phyloP scores from a whole-genome alignment of 2,329 filamentous ascomycete species.

The Podosphaera aphanis region DNA sequence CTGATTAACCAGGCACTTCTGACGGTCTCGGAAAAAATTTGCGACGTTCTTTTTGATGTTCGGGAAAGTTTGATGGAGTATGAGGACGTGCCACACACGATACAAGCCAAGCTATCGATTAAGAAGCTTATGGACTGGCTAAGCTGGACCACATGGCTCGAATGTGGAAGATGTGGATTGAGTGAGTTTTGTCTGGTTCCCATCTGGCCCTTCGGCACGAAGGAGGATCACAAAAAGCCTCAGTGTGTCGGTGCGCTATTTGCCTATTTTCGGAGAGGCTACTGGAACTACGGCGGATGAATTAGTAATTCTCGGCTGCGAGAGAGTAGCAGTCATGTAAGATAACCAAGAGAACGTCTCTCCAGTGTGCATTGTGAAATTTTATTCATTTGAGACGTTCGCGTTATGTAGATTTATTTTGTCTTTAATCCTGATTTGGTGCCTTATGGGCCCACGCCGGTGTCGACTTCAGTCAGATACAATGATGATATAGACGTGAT shows the following conservation, averaged over 20 bases:
- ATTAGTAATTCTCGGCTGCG: no score
- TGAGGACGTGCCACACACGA: neutral
- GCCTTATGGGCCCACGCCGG: no score
- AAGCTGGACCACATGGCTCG: slow-evolving; percentile 36
- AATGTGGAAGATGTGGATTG: slow-evolving; percentile 26
- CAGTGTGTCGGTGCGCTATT: slow-evolving; percentile 17
- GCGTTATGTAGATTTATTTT: no score
- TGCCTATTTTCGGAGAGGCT: slow-evolving; percentile 3
- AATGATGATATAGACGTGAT: no score
- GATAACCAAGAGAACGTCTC: no score
- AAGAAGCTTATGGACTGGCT: slow-evolving; percentile 24
- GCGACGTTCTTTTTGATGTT: slow-evolving; percentile 14
- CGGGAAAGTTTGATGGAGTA: slow-evolving; percentile 4
- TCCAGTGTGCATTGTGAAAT: no score
- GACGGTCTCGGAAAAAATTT: slow-evolving; percentile 20
- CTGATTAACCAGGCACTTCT: slow-evolving; percentile 23
- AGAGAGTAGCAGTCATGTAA: no score
- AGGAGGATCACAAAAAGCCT: slow-evolving; percentile 29
- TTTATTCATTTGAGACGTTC: no score
- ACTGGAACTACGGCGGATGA: slow-evolving; percentile 5
- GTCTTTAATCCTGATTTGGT: no score
- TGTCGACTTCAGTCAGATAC: no score
- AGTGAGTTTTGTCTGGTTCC: slow-evolving; percentile 35
- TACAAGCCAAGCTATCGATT: slow-evolving; percentile 2
- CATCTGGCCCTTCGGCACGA: slow-evolving; percentile 35